Base-by-base conservation (phyloP, 371 early-diverging fungal genomes). In the Funneliformis caledonium region DNA sequence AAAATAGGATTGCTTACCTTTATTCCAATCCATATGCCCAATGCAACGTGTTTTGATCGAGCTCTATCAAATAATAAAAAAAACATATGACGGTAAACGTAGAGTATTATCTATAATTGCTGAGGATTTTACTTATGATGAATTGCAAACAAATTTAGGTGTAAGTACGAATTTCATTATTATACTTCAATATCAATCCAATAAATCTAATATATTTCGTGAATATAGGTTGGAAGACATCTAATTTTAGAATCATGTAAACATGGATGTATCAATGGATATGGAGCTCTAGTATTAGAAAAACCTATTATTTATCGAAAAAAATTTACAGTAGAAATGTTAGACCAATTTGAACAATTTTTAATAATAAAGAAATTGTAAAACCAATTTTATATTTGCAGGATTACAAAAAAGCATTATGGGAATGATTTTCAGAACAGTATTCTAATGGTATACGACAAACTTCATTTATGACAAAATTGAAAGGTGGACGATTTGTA, bases 51-150 rank as follows among this genome's bases (percentile, higher is more conserved):
- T 26, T 26, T 26, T 26, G 26, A 26, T 26, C 26, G 0, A 26
- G 26, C 26, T 26, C 26, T 70, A n/a, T n/a, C 16, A 70, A 48
- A 26, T 26, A 70, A 70, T 8, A 47, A 70, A 42, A n/a, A 43
- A 48, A 47, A 70, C 19, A 22, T 48, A 47, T 9, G 22, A 70
- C 22, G 70, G 26, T 2, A 70, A 70, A 70, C 8, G n/a, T 2
- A 19, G 14, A 22, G 48, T 48, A 11, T 70, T 70, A 16, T 70
- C 70, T 47, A 70, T 70, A 47, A 70, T 70, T 70, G 48, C 48
- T 22, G 48, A 48, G 10, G 26, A 70, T n/a, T 70, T 26, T 26
- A 26, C 26, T 26, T 26, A 26, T 26, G 0, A 26, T 26, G 0
- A 26, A 26, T 26, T 26, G 1, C 6, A 70, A 47, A n/a, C 7